Base-by-base conservation (phyloP, 164 flowering plant species). In the Piper betle region DNA sequence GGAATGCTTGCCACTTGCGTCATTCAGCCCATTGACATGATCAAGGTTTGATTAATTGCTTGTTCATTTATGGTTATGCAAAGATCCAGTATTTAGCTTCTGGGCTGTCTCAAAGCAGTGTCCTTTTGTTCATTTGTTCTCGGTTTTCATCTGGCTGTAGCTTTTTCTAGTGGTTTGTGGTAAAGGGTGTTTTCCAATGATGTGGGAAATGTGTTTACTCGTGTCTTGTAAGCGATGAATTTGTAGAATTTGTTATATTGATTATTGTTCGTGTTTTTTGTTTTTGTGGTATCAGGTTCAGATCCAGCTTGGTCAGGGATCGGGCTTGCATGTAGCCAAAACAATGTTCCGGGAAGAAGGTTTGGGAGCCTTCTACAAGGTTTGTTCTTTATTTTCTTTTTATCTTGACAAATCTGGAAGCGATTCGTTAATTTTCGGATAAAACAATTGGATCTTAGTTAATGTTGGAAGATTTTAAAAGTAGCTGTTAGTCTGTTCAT, bases 251-350 rank as follows among this genome's bases (percentile, higher is more conserved):
- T 58, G 46, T 39, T 1, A 37, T 38, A 42, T 37, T 33, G 41
- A 13, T 58, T 13, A 38, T 12, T 58, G 37, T 59, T 42, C 19
- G 50, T 11, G 18, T 42, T 1, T 48, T 39, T 25, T 50, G 55
- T 25, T 59, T 33, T 60, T 37, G 5, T 42, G 53, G 41, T 64
- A 56, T 58, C 73, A 94, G 99, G 97, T 93, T 72, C 85, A 97
- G 64, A 90, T 93, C 68, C 99, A 93, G 64, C 67, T 93, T 69
- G 99, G 99, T 48, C 97, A 93, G 62, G 99, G 99, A 64, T 88
- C 99, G 2, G 99, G 95, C 0, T 79, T 41, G 12, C 71, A 71
- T 12, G 88, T 93, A 46, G 81, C 92, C 3, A 86, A 52, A 75
- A 86, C 63, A 70, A 93, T 93, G 99, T 80, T 93, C 61, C 75